Evolutionary conservation across 176 grass and related monocot genomes (phyloP), one percentile per base, ranked within the genome.

Genomic region (Ensete glaucum): DNA sequence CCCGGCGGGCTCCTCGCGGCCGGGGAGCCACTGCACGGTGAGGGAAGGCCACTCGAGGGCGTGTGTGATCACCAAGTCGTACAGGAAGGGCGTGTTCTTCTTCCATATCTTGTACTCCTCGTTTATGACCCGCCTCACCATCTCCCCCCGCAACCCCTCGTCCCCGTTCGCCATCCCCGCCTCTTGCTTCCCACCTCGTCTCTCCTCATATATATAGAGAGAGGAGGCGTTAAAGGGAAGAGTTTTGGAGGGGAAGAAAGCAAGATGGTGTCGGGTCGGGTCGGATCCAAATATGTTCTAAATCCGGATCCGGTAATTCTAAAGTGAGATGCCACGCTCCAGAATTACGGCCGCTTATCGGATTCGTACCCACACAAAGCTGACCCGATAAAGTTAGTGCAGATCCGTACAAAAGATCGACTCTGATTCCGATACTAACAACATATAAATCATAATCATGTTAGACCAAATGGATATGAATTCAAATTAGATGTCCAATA

Each of bases 41-140:
- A 99, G 88, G 9, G 95, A 99, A 6, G 95, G 88, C 90, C 95
- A 99, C 64, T 99, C 95, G 57, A 99, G 86, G 5, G 95, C 90
- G 80, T 94, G 90, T 43, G 95, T 91, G 72, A 99, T 85, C 72
- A 99, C 86, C n/a, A 99, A 84, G 83, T 99, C 90, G 84, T 99
- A 99, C 53, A 99, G 80, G 83, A 99, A 99, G 5, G 88, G 95
- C 1, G 95, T 94, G 84, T 94, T 99, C 76, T 99, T 99, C 86
- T 99, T 99, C 95, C 95, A 94, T 86, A 99, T 99, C 95, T 99
- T 99, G 95, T 94, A 99, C 84, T 99, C 95, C 80, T 99, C 90
- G 78, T 99, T 99, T 81, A 99, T 86, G 26, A 91, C 76, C 69
- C 90, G 82, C 80, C 89, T 86, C 83, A 94, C 95, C 63, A 91